Conservation (phyloP, 2,329 filamentous ascomycete genomes). For the Mariannaea sp. region DNA sequence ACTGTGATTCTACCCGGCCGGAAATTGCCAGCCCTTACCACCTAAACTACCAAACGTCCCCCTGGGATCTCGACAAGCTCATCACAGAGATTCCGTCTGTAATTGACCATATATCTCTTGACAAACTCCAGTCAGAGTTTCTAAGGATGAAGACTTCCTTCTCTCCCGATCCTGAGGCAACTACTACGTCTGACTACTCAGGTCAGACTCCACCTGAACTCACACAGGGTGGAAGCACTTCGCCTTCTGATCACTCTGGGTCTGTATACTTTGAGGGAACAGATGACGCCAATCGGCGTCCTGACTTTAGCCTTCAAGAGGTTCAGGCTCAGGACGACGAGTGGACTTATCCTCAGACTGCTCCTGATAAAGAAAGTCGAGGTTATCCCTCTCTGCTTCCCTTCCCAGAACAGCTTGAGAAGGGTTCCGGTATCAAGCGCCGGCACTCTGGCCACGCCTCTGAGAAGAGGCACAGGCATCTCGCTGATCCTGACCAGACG, state of each 20-base stretch:
- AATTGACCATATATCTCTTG: conserved; percentile 42
- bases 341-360: conserved; percentile 48
- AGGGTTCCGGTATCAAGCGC: conserved; percentile 42
- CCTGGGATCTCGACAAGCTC: conserved; percentile 41
- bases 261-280: conserved; percentile 41
- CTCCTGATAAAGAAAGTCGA: conserved; percentile 39
- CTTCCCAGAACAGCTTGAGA: conserved; percentile 30
- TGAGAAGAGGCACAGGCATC: conserved; percentile 45
- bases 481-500: conserved; percentile 50
- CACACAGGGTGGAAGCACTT: conserved; percentile 45
- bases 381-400: conserved; percentile 42
- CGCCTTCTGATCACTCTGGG: conserved; percentile 48
- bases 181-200: conserved; percentile 44
- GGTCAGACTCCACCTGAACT: conserved; percentile 47
- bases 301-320: conserved; percentile 42
- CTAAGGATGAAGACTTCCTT: conserved; percentile 44
- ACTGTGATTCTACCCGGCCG: conserved; percentile 41
- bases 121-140: conserved; percentile 39
- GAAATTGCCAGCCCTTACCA: conserved; percentile 40
- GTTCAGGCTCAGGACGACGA: conserved; percentile 46
- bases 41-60: conserved; percentile 35
- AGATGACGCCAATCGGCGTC: conserved; percentile 39
- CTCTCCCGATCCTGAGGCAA: conserved; percentile 41
- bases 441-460: conserved; percentile 42
- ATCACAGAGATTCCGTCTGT: conserved; percentile 44